These are phyloP conservation scores for Dactylorhiza incarnata DNA, from an alignment of 106 monocot species.

Conservation along the genomic window DNA sequence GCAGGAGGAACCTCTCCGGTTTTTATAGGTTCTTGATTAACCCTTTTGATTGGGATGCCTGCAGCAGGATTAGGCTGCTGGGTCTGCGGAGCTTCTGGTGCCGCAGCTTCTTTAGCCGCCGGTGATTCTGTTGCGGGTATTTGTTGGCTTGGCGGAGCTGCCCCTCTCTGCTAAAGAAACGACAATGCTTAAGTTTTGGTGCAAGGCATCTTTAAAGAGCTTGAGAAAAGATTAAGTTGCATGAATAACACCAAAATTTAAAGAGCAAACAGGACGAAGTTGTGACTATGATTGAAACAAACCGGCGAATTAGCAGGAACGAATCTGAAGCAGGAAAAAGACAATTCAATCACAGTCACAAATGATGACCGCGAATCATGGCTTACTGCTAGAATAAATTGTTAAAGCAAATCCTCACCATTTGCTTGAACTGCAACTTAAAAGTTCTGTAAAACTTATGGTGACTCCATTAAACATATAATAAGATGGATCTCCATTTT, in stretches of 20 bases:
- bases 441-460: not conserved
- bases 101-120: not conserved
- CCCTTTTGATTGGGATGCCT: not conserved
- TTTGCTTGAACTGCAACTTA: not conserved
- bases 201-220: too few relatives aligned
- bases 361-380: not conserved
- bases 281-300: not conserved
- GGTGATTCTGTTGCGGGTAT: not conserved
- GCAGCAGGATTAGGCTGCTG: not conserved
- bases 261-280: not conserved
- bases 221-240: not conserved
- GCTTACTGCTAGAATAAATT: not conserved
- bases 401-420: not conserved
- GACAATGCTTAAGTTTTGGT: too few relatives aligned
- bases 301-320: not conserved
- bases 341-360: not conserved
- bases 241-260: not conserved
- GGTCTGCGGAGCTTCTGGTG: not conserved
- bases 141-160: not conserved
- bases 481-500: too few relatives aligned
- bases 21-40: slow-evolving; percentile 3
- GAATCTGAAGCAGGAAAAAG: not conserved
- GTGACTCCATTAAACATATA: too few relatives aligned
- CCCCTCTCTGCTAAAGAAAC: not conserved
- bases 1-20: not conserved